Evolutionary conservation across 2,329 filamentous ascomycete genomes (phyloP).

Genomic region (Fusarium xyrophilum): DNA sequence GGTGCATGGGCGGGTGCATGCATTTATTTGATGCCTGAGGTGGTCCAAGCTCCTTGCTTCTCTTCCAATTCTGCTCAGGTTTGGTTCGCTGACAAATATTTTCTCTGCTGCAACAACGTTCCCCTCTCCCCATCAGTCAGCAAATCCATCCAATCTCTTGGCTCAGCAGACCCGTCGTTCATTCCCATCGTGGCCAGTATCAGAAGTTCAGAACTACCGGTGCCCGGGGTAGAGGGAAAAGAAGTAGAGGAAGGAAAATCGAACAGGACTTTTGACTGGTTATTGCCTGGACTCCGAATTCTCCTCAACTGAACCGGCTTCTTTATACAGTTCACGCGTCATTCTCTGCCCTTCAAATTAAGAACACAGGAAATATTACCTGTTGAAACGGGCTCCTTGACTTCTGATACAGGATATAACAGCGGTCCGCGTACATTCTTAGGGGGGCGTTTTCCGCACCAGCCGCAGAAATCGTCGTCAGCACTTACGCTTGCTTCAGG

Average conservation of each 20-base stretch:
- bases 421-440: neutral
- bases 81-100: constrained; percentile 41
- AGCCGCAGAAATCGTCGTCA: constrained; percentile 13
- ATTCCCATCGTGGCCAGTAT: constrained; percentile 20
- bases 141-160: constrained; percentile 22
- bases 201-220: constrained; percentile 9
- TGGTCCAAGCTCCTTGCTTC: constrained; percentile 30
- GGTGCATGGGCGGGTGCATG: neutral
- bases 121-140: constrained; percentile 32
- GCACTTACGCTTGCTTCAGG: constrained; percentile 8
- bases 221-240: neutral
- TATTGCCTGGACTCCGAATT: neutral
- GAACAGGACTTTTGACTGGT: neutral
- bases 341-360: constrained; percentile 12
- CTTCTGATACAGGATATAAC: neutral
- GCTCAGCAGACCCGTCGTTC: constrained; percentile 11
- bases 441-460: neutral
- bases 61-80: neutral
- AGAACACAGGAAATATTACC: constrained; percentile 17
- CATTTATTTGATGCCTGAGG: neutral
- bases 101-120: constrained; percentile 33
- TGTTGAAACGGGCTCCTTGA: constrained; percentile 3
- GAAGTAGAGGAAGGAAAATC: neutral
- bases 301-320: neutral
- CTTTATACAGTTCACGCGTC: constrained; percentile 16